These are phyloP conservation scores for Candida oleophila DNA, from an alignment of 805 yeast genomes.

Conservation along the genomic window DNA sequence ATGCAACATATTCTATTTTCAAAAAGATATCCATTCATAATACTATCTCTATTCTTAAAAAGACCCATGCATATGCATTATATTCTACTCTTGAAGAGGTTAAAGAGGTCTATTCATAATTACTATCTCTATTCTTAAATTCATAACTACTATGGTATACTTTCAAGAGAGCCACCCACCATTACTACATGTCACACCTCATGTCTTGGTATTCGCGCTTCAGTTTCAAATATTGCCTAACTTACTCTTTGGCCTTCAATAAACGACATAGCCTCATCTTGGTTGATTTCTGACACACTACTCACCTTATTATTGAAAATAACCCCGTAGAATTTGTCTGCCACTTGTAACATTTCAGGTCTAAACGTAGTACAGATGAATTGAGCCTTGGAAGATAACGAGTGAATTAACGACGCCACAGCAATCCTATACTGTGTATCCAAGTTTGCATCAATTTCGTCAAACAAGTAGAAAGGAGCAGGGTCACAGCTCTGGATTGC, in stretches of 20 bases:
- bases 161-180: no score
- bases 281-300: slow-evolving; percentile 65
- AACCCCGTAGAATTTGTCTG: slow-evolving; percentile 87
- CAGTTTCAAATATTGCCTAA: neutral
- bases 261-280: slow-evolving; percentile 76
- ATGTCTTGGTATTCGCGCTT: neutral
- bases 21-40: no score
- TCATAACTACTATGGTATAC: no score
- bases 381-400: slow-evolving; percentile 70
- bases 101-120: no score
- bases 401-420: slow-evolving; percentile 73
- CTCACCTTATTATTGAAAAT: slow-evolving; percentile 81
- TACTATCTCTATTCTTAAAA: no score
- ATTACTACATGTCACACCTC: no score
- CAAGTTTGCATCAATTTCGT: slow-evolving; percentile 94
- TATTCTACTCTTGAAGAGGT: no score
- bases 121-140: no score
- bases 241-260: slow-evolving; percentile 62
- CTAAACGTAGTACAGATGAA: slow-evolving; percentile 96
- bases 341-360: slow-evolving; percentile 85
- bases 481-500: slow-evolving; percentile 96
- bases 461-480: slow-evolving; percentile 94
- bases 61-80: no score
- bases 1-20: no score
- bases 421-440: slow-evolving; percentile 90